phyloP scores from a whole-genome alignment of 768 basidiomycete genomes.

The Russula griseocarnosa region DNA sequence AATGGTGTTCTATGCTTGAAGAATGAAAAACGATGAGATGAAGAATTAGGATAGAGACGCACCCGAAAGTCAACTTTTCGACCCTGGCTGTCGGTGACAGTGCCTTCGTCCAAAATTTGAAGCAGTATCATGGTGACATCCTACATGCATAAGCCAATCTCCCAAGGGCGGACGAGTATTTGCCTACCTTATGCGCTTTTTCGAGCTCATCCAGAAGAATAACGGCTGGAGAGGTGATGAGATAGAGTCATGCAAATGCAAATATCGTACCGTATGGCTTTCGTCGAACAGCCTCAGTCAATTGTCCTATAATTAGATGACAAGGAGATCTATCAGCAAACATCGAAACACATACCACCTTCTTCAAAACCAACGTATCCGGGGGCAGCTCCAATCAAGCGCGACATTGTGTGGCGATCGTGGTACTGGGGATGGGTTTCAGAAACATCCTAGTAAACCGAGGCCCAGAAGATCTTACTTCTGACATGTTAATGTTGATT shows the following conservation, averaged over 20 bases:
- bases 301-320: slow-evolving; percentile 41
- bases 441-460: slow-evolving; percentile 6
- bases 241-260: not conserved
- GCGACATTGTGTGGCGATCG: slow-evolving; percentile 86
- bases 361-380: slow-evolving; percentile 82
- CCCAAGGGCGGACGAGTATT: not conserved
- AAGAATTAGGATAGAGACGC: not conserved
- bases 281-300: slow-evolving; percentile 62
- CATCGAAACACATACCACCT: slow-evolving; percentile 46
- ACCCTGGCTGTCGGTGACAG: slow-evolving; percentile 86
- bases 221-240: slow-evolving; percentile 42
- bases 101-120: slow-evolving; percentile 89
- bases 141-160: slow-evolving; percentile 32
- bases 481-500: slow-evolving; percentile 94
- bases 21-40: not conserved
- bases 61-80: slow-evolving; percentile 90
- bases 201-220: slow-evolving; percentile 64
- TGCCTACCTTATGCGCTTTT: slow-evolving; percentile 74
- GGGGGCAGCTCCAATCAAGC: slow-evolving; percentile 88
- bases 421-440: slow-evolving; percentile 54
- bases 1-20: slow-evolving; percentile 68
- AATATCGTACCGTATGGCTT: slow-evolving; percentile 48
- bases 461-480: slow-evolving; percentile 37
- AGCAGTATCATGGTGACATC: slow-evolving; percentile 88
- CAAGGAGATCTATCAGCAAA: not conserved